Percentiles rank a stretch among this genome's conserved stretches.
Evolutionary conservation across 2,329 filamentous ascomycete species (phyloP).

Genomic region (Neurospora crassa): DNA sequence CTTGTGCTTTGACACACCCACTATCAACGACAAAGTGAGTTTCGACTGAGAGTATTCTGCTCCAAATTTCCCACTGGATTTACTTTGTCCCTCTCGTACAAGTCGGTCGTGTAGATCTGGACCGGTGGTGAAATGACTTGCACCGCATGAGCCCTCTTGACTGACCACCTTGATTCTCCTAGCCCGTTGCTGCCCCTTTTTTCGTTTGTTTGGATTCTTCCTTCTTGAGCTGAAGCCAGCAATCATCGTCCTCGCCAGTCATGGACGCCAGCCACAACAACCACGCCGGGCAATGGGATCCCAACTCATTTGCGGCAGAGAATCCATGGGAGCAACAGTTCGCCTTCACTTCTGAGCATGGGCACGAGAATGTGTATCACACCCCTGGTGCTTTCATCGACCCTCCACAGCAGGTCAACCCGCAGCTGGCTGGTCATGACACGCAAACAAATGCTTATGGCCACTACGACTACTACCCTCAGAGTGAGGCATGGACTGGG

Average conservation of each 20-base stretch:
- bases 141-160: neutral
- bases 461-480: constrained; percentile 10
- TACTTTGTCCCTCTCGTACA: neutral
- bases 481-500: constrained; percentile 11
- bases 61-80: neutral
- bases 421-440: constrained; percentile 11
- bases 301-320: constrained; percentile 8
- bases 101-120: neutral
- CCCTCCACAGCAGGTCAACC: constrained; percentile 5
- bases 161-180: neutral
- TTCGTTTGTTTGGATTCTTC: constrained; percentile 1
- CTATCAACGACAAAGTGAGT: neutral
- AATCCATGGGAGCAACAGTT: constrained; percentile 14
- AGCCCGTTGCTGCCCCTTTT: constrained; percentile 9
- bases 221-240: neutral
- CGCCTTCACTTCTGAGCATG: constrained; percentile 9
- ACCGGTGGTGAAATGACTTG: neutral
- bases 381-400: constrained; percentile 11
- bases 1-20: neutral
- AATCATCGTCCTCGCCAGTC: constrained; percentile 13
- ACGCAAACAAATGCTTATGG: constrained; percentile 9
- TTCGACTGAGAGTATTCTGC: neutral
- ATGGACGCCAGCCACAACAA: constrained; percentile 4
- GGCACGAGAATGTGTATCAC: constrained; percentile 9
- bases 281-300: constrained; percentile 14